Conservation (phyloP, 2,329 filamentous ascomycete species). For the Calycina marina region DNA sequence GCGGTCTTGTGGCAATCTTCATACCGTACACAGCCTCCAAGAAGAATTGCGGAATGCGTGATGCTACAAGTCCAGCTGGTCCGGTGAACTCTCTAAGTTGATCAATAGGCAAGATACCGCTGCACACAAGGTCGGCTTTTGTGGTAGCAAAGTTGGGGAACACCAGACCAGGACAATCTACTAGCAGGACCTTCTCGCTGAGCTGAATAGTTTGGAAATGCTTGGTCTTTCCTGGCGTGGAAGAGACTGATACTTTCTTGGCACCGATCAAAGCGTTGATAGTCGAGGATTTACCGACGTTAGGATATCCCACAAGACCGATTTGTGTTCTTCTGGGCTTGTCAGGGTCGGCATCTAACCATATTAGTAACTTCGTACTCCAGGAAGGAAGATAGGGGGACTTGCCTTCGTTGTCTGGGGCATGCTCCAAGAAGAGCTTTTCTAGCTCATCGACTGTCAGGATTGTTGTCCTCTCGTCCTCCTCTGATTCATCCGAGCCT, state of each 20-base stretch:
- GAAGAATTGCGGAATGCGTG: conserved; percentile 75
- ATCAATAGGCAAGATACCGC: conserved; percentile 89
- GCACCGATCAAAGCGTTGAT: conserved; percentile 98
- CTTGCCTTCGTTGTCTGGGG: conserved; percentile 43
- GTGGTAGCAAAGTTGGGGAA: conserved; percentile 97
- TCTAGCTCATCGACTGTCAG: conserved; percentile 89
- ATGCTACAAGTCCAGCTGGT: conserved; percentile 67
- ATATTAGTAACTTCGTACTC: conserved; percentile 13
- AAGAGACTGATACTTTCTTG: conserved; percentile 96
- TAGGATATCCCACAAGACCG: conserved; percentile 92
- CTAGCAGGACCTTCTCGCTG: conserved; percentile 76
- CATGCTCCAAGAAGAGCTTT: conserved; percentile 68
- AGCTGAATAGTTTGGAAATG: conserved; percentile 98
- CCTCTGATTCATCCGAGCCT: conserved; percentile 19
- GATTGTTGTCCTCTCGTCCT: conserved; percentile 50
- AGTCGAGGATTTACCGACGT: conserved; percentile 97
- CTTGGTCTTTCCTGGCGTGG: conserved; percentile 96
- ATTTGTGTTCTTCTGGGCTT: conserved; percentile 61
- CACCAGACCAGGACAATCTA: conserved; percentile 95
- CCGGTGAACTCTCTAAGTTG: conserved; percentile 88
- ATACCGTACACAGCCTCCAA: conserved; percentile 91
- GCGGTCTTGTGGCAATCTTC: conserved; percentile 62
- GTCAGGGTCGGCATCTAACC: conserved; percentile 29
- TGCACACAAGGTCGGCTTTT: conserved; percentile 91
- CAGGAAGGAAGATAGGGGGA: conserved; percentile 5